These are phyloP conservation scores for Hericium coralloides DNA, from an alignment of 768 basidiomycete genomes.

Conservation along the genomic window DNA sequence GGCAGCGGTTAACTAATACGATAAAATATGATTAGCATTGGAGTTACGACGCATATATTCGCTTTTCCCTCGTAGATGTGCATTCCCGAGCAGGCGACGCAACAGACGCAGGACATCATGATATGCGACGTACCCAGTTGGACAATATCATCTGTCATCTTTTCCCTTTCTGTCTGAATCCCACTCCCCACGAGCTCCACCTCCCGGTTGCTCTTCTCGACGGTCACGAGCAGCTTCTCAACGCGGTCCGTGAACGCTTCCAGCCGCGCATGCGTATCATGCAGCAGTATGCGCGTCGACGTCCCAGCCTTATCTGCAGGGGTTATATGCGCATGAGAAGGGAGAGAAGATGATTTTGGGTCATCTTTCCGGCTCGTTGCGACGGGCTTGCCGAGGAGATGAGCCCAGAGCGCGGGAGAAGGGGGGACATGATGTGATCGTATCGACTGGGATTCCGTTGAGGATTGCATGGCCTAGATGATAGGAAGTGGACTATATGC, in stretches of 20 bases:
- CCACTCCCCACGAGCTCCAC: conserved; percentile 42
- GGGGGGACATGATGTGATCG: not conserved
- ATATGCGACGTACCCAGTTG: conserved; percentile 38
- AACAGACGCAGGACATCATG: not conserved
- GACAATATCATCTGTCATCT: conserved; percentile 43
- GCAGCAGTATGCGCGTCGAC: conserved; percentile 61
- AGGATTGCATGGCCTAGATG: not conserved
- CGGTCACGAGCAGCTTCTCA: conserved; percentile 38
- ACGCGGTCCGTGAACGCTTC: conserved; percentile 56
- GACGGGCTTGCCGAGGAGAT: not conserved
- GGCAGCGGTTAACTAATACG: conserved; percentile 49
- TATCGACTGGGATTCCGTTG: not conserved
- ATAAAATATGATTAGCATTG: not conserved
- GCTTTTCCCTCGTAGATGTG: conserved; percentile 16
- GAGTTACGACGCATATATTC: not conserved
- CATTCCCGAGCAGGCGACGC: not conserved
- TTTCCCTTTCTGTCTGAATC: conserved; percentile 54
- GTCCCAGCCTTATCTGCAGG: conserved; percentile 58
- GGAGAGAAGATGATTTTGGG: conserved; percentile 19
- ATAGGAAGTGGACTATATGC: not conserved
- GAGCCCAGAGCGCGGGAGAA: not conserved
- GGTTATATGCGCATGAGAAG: conserved; percentile 32
- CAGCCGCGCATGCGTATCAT: conserved; percentile 65
- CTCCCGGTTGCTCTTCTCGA: conserved; percentile 46
- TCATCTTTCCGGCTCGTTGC: not conserved